These are phyloP conservation scores for Wickerhamomyces bovis DNA, from an alignment of 805 yeast genomes.

Conservation along the genomic window DNA sequence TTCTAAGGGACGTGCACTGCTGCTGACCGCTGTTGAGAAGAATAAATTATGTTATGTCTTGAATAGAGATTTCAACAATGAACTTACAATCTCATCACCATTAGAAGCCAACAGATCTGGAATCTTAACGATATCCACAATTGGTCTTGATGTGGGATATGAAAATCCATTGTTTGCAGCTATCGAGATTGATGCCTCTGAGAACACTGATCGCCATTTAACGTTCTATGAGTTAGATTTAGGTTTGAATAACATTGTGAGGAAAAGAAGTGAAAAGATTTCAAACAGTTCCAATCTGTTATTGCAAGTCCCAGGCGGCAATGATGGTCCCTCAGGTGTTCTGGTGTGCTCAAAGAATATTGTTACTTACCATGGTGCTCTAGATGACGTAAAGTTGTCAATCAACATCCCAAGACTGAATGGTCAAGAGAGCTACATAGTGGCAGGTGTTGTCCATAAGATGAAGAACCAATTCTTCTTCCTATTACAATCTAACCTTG, in stretches of 20 bases:
- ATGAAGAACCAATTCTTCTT: constrained; percentile 59
- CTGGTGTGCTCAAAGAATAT: constrained; percentile 54
- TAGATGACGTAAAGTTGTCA: constrained; percentile 27
- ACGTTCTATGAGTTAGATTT: constrained; percentile 78
- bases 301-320: constrained; percentile 65
- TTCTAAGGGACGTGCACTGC: constrained; percentile 61
- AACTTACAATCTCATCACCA: constrained; percentile 59
- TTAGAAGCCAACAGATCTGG: constrained; percentile 55
- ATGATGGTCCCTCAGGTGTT: constrained; percentile 67
- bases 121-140: constrained; percentile 44
- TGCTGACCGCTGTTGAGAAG: constrained; percentile 68
- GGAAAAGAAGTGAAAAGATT: constrained; percentile 38
- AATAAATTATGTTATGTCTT: constrained; percentile 67
- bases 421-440: constrained; percentile 31
- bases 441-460: constrained; percentile 58
- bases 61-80: constrained; percentile 40
- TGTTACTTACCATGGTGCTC: constrained; percentile 44
- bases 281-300: constrained; percentile 42
- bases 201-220: constrained; percentile 33
- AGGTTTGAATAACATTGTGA: constrained; percentile 73
- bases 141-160: constrained; percentile 67
- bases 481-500: constrained; percentile 60
- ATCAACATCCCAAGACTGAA: constrained; percentile 48
- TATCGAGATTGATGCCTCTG: constrained; percentile 55
- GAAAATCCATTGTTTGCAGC: constrained; percentile 85